A percentile compares a stretch with the other conserved stretches of the same genome.
Conservation (phyloP, 2,329 filamentous ascomycete genomes). For the Penicillium sp. region DNA sequence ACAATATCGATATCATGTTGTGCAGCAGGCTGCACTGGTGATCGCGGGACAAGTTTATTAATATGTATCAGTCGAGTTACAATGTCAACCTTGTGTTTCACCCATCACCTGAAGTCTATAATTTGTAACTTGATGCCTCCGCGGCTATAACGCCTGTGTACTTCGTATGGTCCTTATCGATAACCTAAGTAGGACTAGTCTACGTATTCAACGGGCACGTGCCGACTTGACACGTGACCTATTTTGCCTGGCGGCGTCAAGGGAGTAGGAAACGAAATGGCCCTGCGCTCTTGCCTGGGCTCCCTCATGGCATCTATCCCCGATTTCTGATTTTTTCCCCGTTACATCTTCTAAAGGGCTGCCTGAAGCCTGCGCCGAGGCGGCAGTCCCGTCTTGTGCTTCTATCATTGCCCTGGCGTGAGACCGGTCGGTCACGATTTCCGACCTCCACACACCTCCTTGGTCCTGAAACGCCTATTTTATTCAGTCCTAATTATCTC, state of each 20-base stretch:
- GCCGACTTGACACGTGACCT: slow-evolving; percentile 18
- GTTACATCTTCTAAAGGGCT: slow-evolving; percentile 24
- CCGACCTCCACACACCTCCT: slow-evolving; percentile 32
- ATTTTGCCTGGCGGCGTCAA: slow-evolving; percentile 16
- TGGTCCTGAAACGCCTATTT: slow-evolving; percentile 24
- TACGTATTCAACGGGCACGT: slow-evolving; percentile 8
- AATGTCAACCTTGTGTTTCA: too few relatives aligned
- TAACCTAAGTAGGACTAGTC: too few relatives aligned
- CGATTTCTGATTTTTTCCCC: slow-evolving; percentile 20
- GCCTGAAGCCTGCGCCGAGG: slow-evolving; percentile 32
- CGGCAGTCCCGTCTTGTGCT: slow-evolving; percentile 31
- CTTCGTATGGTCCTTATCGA: too few relatives aligned
- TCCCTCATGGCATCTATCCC: slow-evolving; percentile 28
- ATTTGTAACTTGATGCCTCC: too few relatives aligned
- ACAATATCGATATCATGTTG: too few relatives aligned
- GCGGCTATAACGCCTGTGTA: background rate
- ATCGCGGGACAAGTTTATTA: too few relatives aligned
- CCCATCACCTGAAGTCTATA: too few relatives aligned
- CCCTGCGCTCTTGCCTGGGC: slow-evolving; percentile 22
- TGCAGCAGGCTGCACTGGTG: too few relatives aligned
- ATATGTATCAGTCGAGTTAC: too few relatives aligned
- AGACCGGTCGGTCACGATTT: slow-evolving; percentile 29
- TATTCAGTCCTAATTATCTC: slow-evolving; percentile 12
- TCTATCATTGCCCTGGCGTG: slow-evolving; percentile 25
- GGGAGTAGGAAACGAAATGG: slow-evolving; percentile 22